Evolutionary conservation across 2,329 filamentous ascomycete genomes (phyloP), one percentile per base, ranked within the genome.

Genomic region (Fusarium bactridioides): DNA sequence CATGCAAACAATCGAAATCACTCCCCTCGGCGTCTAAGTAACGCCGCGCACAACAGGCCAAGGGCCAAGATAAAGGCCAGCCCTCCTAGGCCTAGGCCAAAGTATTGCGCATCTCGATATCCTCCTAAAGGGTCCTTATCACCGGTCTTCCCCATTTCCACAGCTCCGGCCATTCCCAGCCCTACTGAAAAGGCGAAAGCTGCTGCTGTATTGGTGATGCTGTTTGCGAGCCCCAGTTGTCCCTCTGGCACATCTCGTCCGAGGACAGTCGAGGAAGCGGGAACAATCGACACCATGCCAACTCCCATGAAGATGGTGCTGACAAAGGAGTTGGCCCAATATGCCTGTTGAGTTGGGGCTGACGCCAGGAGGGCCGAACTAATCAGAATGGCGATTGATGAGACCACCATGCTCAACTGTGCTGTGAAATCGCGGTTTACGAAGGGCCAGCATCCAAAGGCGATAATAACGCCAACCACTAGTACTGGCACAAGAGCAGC

Each of bases 261-360:
- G 19, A 78, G 72, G 11, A 74, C 73, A 5, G 67, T 67, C 8
- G 71, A 61, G 12, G 76, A 68, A 13, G 73, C 50, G 11, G 75
- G 75, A 11, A 75, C 61, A 25, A 71, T 70, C 25, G 76, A 51
- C n/a, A 76, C 75, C 68, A 76, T 69, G 6, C 75, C 75, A 10
- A 74, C 50, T 8, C 76, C 71, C 74, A 77, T 77, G 13, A 77
- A 70, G 25, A 76, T 66, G 43, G 75, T 62, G 47, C 76, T 78
- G 55, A 77, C 65, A 48, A 78, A 78, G 4, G 68, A 53, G 10
- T 73, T 76, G 41, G 68, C 67, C 76, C 76, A 78, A 54, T 78
- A 78, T 25, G 69, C 37, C 44, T 78, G 76, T 15, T 74, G 41
- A 19, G 35, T 57, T 18, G 76, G 74, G 10, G 74, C 61, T 7